Evolutionary conservation across 306 rosid species (phyloP).

Genomic region (Vigna unguiculata): DNA sequence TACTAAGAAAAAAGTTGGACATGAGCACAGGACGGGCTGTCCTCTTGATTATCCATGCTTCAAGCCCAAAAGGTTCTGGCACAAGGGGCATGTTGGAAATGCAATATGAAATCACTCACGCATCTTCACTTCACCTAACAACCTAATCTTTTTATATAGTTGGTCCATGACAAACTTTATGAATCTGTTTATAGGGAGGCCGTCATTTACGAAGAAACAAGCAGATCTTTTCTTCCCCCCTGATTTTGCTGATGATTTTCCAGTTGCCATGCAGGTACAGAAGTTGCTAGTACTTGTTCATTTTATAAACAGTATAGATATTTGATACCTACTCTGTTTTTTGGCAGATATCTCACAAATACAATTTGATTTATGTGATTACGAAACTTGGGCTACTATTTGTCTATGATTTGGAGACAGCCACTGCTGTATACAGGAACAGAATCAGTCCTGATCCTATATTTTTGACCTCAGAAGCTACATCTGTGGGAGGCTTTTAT

Average conservation of each 20-base stretch:
- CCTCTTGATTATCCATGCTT: constrained; percentile 1
- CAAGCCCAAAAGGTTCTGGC: background rate
- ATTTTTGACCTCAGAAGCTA: constrained; percentile 96
- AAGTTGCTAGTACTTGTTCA: constrained; percentile 38
- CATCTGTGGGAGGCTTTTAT: constrained; percentile 92
- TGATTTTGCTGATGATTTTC: constrained; percentile 98
- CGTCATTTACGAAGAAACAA: constrained; percentile 96
- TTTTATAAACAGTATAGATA: constrained; percentile 32
- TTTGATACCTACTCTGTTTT: constrained; percentile 33
- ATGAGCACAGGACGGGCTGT: background rate
- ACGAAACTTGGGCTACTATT: constrained; percentile 98
- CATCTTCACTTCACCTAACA: background rate
- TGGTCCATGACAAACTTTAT: constrained; percentile 27
- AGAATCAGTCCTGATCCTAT: constrained; percentile 99
- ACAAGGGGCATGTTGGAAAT: background rate
- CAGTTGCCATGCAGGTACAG: constrained; percentile 97
- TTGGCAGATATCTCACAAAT: constrained; percentile 96
- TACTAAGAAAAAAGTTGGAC: background rate
- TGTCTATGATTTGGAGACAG: constrained; percentile 98
- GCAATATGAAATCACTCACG: background rate
- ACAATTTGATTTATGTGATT: constrained; percentile 91
- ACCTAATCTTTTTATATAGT: background rate
- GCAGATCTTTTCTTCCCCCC: constrained; percentile 99
- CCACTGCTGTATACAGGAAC: constrained; percentile 97
- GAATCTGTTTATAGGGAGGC: constrained; percentile 73